Percentiles rank a stretch among this genome's conserved stretches.
These are phyloP conservation scores for Xylariaceae sp. DNA, from an alignment of 2,329 filamentous ascomycete species.

Conservation along the genomic window DNA sequence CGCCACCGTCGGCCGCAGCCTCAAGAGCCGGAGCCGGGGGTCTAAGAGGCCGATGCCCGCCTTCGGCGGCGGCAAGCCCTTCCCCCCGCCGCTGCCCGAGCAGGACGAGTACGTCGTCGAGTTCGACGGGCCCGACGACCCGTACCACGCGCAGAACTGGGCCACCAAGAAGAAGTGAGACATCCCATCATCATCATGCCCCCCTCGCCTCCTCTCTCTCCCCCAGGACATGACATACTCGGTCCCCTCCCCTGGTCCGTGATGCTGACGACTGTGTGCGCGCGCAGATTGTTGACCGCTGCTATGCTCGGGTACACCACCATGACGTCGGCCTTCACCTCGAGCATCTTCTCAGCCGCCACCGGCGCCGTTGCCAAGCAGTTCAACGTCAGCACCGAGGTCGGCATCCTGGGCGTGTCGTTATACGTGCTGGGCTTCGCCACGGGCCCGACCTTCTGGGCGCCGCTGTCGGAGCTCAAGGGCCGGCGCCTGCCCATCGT, in stretches of 20 bases:
- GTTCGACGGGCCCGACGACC: slow-evolving; percentile 78
- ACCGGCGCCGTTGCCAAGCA: slow-evolving; percentile 47
- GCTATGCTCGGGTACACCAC: slow-evolving; percentile 68
- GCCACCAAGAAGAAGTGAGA: slow-evolving; percentile 65
- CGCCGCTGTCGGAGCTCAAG: slow-evolving; percentile 63
- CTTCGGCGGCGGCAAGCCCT: slow-evolving; percentile 69
- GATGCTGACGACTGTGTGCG: too few relatives aligned
- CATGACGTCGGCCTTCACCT: slow-evolving; percentile 62
- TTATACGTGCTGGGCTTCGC: slow-evolving; percentile 67
- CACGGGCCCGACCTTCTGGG: slow-evolving; percentile 56
- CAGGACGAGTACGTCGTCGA: slow-evolving; percentile 74
- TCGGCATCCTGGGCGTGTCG: slow-evolving; percentile 58
- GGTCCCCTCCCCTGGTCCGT: too few relatives aligned
- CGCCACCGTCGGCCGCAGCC: slow-evolving; percentile 57
- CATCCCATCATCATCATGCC: neutral
- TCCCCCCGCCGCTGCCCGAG: slow-evolving; percentile 61
- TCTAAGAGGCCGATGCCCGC: slow-evolving; percentile 54
- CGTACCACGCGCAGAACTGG: slow-evolving; percentile 85
- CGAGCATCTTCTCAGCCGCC: slow-evolving; percentile 67
- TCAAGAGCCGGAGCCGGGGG: slow-evolving; percentile 41
- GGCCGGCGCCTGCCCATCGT: slow-evolving; percentile 58
- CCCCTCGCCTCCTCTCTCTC: neutral
- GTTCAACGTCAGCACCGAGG: slow-evolving; percentile 54
- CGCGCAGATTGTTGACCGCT: slow-evolving; percentile 49
- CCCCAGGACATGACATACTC: too few relatives aligned